Percentiles rank a stretch among this genome's conserved stretches.
phyloP scores from a whole-genome alignment of 2,329 filamentous ascomycete genomes.

The Arthrobotrys conoides region DNA sequence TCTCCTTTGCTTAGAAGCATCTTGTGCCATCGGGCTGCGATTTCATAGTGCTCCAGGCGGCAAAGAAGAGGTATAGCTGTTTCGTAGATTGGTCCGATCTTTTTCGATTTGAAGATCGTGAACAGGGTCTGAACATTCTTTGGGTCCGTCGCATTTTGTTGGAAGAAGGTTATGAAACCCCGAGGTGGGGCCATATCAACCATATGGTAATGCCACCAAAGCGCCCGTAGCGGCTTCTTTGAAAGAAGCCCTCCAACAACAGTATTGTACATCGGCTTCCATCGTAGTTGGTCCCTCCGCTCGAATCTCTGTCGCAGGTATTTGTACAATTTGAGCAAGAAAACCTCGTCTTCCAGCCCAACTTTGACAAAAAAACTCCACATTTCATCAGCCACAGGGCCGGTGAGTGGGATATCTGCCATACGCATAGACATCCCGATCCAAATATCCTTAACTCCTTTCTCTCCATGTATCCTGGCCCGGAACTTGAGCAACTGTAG shows the following conservation, averaged over 20 bases:
- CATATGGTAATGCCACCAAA: slow-evolving; percentile 62
- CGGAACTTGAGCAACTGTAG: slow-evolving; percentile 61
- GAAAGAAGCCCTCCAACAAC: slow-evolving; percentile 61
- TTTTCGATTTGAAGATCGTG: slow-evolving; percentile 40
- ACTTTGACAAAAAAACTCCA: slow-evolving; percentile 62
- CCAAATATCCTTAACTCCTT: slow-evolving; percentile 62
- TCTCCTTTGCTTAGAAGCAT: slow-evolving; percentile 62
- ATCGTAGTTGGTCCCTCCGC: slow-evolving; percentile 29
- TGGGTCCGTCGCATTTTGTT: slow-evolving; percentile 21
- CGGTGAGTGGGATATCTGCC: slow-evolving; percentile 61
- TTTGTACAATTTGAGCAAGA: slow-evolving; percentile 61
- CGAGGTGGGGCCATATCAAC: slow-evolving; percentile 56
- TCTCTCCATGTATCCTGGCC: slow-evolving; percentile 61
- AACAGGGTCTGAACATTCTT: slow-evolving; percentile 30
- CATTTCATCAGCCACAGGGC: slow-evolving; percentile 60
- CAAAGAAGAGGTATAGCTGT: slow-evolving; percentile 62
- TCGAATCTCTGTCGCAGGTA: slow-evolving; percentile 58
- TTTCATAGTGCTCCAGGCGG: slow-evolving; percentile 47
- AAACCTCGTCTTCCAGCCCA: slow-evolving; percentile 59
- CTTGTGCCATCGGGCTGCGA: slow-evolving; percentile 62
- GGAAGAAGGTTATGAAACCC: slow-evolving; percentile 59
- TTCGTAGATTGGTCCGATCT: slow-evolving; percentile 53
- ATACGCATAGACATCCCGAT: slow-evolving; percentile 61
- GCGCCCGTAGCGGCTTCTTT: slow-evolving; percentile 47
- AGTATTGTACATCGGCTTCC: slow-evolving; percentile 61